Conservation (phyloP, 1,284 basidiomycete genomes). For the Fomitopsis palustris region DNA sequence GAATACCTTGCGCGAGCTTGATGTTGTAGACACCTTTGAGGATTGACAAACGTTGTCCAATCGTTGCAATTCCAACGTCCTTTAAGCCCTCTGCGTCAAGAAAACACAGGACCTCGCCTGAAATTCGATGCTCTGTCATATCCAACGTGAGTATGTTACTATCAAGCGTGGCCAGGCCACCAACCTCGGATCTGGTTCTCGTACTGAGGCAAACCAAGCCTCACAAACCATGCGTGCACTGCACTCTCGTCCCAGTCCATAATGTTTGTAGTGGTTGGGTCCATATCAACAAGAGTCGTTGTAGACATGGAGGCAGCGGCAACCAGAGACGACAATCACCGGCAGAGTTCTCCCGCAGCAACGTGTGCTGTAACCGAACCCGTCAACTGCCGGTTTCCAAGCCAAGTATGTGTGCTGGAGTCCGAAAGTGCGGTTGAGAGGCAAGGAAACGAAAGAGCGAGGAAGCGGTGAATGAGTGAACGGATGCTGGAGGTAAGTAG, state of each 20-base stretch:
- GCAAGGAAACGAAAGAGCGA: neutral
- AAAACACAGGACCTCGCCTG: constrained; percentile 82
- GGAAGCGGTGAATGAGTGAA: neutral
- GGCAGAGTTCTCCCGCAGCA: neutral
- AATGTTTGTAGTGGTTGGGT: constrained; percentile 42
- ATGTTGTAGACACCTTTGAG: constrained; percentile 87
- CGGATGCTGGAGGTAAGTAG: neutral
- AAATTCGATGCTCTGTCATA: constrained; percentile 76
- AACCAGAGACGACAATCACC: neutral
- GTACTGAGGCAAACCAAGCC: constrained; percentile 80
- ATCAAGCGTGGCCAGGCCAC: constrained; percentile 22
- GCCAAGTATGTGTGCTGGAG: neutral
- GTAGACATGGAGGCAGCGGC: constrained; percentile 9
- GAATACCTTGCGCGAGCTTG: constrained; percentile 80
- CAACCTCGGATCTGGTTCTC: constrained; percentile 67
- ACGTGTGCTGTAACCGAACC: neutral
- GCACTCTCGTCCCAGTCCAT: constrained; percentile 81
- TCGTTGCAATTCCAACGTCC: constrained; percentile 78
- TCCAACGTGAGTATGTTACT: constrained; percentile 10
- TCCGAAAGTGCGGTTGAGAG: neutral
- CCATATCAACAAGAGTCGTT: constrained; percentile 26
- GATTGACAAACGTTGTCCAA: constrained; percentile 86
- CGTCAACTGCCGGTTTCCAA: neutral
- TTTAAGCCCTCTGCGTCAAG: constrained; percentile 82
- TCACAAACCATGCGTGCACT: constrained; percentile 73